Conservation (phyloP, 192 early-diverging fungal species). For the Coemansia umbellata region DNA sequence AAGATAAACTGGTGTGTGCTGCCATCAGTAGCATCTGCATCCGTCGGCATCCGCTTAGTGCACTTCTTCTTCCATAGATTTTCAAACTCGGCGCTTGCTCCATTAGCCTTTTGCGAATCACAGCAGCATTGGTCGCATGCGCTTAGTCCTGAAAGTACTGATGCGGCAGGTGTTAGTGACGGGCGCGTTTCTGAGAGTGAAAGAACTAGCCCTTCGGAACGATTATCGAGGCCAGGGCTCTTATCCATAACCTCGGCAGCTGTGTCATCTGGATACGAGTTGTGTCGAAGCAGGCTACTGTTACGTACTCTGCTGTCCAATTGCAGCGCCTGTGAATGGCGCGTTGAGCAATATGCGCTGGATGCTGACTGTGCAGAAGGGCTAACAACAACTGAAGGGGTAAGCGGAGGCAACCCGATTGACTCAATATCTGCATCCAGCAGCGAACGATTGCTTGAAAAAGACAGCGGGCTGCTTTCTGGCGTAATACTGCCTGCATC, state of each 20-base stretch:
- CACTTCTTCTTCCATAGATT: conserved; percentile 47
- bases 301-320: conserved; percentile 8
- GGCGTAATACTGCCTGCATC: conserved; percentile 10
- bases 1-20: conserved; percentile 81
- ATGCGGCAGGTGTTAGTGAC: conserved; percentile 3
- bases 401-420: background rate
- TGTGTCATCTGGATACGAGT: conserved; percentile 19
- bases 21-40: conserved; percentile 34
- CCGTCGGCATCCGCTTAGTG: conserved; percentile 48
- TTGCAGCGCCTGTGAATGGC: conserved; percentile 2
- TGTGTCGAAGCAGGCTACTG: conserved; percentile 30
- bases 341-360: background rate
- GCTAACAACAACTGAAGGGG: background rate
- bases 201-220: background rate
- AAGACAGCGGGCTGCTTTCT: conserved; percentile 5
- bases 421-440: background rate
- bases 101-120: background rate
- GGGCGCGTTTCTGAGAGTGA: background rate
- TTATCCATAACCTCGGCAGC: background rate
- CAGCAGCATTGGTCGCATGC: background rate
- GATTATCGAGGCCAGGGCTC: background rate
- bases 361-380: background rate
- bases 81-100: conserved; percentile 25
- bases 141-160: background rate
- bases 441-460: background rate